A percentile compares a stretch with the other conserved stretches of the same genome.
phyloP scores from a whole-genome alignment of 768 basidiomycete species.

The Mycena vitilis region DNA sequence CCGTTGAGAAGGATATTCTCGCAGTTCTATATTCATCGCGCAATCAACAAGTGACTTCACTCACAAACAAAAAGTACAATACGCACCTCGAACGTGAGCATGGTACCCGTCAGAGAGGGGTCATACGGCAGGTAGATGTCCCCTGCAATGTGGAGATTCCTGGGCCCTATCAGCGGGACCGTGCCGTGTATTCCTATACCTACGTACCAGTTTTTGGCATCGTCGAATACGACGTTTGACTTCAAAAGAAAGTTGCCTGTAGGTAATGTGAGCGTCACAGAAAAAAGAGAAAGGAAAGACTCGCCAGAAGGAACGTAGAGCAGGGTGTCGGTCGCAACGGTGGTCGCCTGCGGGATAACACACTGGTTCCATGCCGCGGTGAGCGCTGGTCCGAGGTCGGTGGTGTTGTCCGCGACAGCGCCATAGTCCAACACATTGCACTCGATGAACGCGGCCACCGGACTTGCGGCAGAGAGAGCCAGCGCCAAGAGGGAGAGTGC shows the following conservation, averaged over 20 bases:
- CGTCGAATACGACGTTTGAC: constrained; percentile 36
- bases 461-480: constrained; percentile 6
- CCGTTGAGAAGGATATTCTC: constrained; percentile 37
- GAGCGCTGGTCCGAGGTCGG: constrained; percentile 42
- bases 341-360: constrained; percentile 36
- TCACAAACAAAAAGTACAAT: not conserved
- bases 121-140: constrained; percentile 38
- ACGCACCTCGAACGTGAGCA: constrained; percentile 40
- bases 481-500: constrained; percentile 23
- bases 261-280: no score
- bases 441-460: constrained; percentile 31
- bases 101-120: constrained; percentile 38
- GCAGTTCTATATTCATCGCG: constrained; percentile 26
- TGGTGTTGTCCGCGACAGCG: constrained; percentile 40
- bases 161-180: no score
- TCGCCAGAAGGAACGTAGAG: constrained; percentile 39
- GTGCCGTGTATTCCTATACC: no score
- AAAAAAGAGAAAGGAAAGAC: no score
- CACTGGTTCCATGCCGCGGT: constrained; percentile 38
- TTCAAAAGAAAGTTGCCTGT: constrained; percentile 34
- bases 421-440: constrained; percentile 43
- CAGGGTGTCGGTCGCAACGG: constrained; percentile 35
- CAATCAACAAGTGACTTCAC: not conserved
- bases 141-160: constrained; percentile 39
- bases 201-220: constrained; percentile 34